phyloP scores from a whole-genome alignment of 148 eudicot genomes.

The Selenicereus undatus region DNA sequence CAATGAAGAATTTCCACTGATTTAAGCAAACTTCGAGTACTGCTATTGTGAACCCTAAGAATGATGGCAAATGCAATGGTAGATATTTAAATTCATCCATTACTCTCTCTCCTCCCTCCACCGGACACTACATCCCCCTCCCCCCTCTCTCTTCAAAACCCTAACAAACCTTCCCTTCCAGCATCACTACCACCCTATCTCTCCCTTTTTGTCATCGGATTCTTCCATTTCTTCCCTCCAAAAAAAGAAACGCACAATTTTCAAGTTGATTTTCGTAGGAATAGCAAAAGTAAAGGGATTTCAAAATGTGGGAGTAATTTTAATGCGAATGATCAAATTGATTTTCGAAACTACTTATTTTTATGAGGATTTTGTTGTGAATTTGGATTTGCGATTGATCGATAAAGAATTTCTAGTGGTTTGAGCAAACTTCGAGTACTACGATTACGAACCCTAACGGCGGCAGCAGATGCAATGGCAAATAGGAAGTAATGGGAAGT shows the following conservation, averaged over 20 bases:
- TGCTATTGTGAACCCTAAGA: too few relatives aligned
- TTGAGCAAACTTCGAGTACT: slow-evolving; percentile 49
- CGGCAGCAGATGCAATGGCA: not conserved
- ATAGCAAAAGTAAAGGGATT: not conserved
- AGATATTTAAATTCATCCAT: too few relatives aligned
- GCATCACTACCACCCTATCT: not conserved
- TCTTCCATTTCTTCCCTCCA: not conserved
- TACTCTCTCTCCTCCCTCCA: not conserved
- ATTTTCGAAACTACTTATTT: not conserved
- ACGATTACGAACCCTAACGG: not conserved
- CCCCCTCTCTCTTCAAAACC: slow-evolving; percentile 1
- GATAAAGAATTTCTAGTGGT: slow-evolving; percentile 74
- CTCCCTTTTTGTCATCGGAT: not conserved
- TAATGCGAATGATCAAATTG: not conserved
- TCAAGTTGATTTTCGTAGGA: not conserved
- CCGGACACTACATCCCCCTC: not conserved
- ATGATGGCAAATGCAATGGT: too few relatives aligned
- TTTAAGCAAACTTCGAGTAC: too few relatives aligned
- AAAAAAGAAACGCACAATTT: not conserved
- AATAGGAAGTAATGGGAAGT: slow-evolving; percentile 15
- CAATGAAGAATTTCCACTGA: too few relatives aligned
- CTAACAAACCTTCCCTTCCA: slow-evolving; percentile 6
- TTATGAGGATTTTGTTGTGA: not conserved
- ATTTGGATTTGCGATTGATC: not conserved
- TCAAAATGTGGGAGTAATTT: not conserved